phyloP scores from a whole-genome alignment of 75 land plant genomes.

The Pinus tabuliformis region DNA sequence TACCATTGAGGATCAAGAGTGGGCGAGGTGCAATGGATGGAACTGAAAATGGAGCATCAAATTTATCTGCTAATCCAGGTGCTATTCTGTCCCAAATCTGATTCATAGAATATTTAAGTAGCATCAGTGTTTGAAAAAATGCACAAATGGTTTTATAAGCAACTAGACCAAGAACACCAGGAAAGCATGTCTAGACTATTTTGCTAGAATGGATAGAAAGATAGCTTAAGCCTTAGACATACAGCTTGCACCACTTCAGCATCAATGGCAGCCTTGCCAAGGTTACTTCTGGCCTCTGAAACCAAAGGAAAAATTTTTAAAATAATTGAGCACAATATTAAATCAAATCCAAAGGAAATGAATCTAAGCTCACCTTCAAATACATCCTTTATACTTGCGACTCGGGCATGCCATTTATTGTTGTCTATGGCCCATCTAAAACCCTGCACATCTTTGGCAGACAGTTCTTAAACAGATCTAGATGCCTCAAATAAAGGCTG shows the following conservation, averaged over 20 bases:
- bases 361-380: constrained; percentile 68
- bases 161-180: no score
- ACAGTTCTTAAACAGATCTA: background rate
- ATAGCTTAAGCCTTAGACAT: constrained; percentile 14
- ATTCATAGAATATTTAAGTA: background rate
- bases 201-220: background rate
- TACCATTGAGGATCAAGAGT: constrained; percentile 86
- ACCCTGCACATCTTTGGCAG: constrained; percentile 26
- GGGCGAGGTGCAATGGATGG: constrained; percentile 89
- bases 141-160: background rate
- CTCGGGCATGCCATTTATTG: constrained; percentile 90
- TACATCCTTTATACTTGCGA: constrained; percentile 66
- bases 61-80: constrained; percentile 70
- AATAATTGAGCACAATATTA: background rate
- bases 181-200: background rate
- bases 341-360: constrained; percentile 12
- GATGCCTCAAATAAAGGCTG: background rate
- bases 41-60: constrained; percentile 73
- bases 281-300: constrained; percentile 68
- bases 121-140: background rate
- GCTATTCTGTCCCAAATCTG: constrained; percentile 95
- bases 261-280: constrained; percentile 66
- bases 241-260: constrained; percentile 85
- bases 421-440: constrained; percentile 88
- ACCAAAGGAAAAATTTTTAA: background rate